phyloP scores from a whole-genome alignment of 2,329 filamentous ascomycete species.

The Orbilia ellipsospora region DNA sequence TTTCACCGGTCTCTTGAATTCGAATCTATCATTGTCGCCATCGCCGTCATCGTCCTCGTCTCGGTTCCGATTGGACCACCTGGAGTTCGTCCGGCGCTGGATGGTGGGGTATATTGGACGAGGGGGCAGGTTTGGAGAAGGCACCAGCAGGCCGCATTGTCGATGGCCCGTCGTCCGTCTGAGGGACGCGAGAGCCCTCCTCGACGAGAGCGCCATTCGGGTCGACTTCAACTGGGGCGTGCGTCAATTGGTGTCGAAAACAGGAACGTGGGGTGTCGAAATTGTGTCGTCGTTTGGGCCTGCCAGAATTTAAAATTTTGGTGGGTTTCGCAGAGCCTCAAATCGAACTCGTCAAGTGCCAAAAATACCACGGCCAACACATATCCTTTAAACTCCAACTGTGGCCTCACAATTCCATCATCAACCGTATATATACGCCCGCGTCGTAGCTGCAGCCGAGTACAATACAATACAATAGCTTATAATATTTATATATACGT shows the following conservation, averaged over 20 bases:
- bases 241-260: constrained; percentile 44
- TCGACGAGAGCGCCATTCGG: constrained; percentile 43
- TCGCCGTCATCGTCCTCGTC: too few relatives aligned
- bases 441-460: too few relatives aligned
- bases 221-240: constrained; percentile 4
- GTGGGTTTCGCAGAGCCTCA: constrained; percentile 32
- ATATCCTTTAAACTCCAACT: constrained; percentile 5
- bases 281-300: background rate
- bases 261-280: constrained; percentile 20
- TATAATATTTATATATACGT: background rate
- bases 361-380: constrained; percentile 54
- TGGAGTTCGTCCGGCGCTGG: constrained; percentile 20
- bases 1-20: background rate
- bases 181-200: constrained; percentile 39
- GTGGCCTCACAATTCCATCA: background rate
- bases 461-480: background rate
- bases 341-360: background rate
- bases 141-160: constrained; percentile 50
- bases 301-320: constrained; percentile 41
- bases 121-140: constrained; percentile 44
- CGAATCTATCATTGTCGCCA: too few relatives aligned
- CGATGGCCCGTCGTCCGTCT: constrained; percentile 39
- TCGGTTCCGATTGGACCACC: constrained; percentile 3
- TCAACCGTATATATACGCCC: too few relatives aligned
- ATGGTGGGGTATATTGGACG: constrained; percentile 37